phyloP scores from a whole-genome alignment of 805 yeast species.

The Yarrowia keelungensis region DNA sequence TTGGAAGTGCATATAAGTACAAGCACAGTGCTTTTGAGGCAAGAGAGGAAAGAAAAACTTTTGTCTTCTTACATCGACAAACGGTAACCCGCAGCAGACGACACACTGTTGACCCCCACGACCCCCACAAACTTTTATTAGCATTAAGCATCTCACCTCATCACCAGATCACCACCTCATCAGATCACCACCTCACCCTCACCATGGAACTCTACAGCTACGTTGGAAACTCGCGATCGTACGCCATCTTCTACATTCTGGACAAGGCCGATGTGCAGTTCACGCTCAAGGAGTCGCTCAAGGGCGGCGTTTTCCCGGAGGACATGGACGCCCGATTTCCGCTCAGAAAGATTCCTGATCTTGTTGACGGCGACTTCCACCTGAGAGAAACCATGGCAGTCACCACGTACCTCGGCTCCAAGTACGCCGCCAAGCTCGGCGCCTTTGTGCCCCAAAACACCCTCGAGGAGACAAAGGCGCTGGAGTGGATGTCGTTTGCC shows the following conservation, averaged over 20 bases:
- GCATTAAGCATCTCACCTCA: too few species aligned
- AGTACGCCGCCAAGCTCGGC: conserved; percentile 44
- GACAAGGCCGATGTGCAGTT: conserved; percentile 23
- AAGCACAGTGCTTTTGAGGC: too few species aligned
- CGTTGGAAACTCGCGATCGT: conserved; percentile 30
- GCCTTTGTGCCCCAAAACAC: conserved; percentile 68
- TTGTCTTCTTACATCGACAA: neutral
- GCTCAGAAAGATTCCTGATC: conserved; percentile 62
- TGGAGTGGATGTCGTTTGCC: conserved; percentile 80
- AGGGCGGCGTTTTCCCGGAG: conserved; percentile 44
- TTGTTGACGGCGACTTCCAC: conserved; percentile 70
- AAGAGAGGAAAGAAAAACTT: too few species aligned
- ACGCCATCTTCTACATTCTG: conserved; percentile 36
- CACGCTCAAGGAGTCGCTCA: conserved; percentile 37
- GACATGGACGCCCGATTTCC: conserved; percentile 61
- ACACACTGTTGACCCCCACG: neutral
- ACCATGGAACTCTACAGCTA: conserved; percentile 31
- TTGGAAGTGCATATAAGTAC: too few species aligned
- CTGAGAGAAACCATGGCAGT: conserved; percentile 71
- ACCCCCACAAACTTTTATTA: neutral
- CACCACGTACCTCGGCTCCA: conserved; percentile 52
- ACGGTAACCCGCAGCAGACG: too few species aligned
- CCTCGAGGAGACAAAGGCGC: conserved; percentile 67
- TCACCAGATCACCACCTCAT: too few species aligned
- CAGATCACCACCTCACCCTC: too few species aligned